Percentiles rank a stretch among this genome's conserved stretches.
Conservation (phyloP, 2,329 filamentous ascomycete genomes). For the Cordyceps pruinosa region DNA sequence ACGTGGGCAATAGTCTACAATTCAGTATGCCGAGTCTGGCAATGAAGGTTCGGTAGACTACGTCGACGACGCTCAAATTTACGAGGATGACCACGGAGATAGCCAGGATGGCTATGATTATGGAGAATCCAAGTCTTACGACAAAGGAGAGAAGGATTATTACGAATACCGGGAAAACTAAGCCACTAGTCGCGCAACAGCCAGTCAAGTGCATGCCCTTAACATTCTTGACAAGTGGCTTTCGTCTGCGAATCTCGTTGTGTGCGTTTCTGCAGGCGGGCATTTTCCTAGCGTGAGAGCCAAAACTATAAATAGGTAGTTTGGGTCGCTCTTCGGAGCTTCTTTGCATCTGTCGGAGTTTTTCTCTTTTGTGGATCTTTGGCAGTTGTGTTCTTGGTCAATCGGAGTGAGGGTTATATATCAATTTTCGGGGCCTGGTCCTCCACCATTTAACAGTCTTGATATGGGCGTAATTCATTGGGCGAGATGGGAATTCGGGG, state of each 20-base stretch:
- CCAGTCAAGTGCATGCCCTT: background rate
- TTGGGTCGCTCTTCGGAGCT: background rate
- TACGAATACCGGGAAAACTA: constrained; percentile 29
- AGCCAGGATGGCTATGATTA: constrained; percentile 33
- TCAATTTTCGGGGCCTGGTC: background rate
- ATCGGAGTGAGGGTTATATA: background rate
- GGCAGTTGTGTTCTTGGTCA: background rate
- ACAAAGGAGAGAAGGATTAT: constrained; percentile 34
- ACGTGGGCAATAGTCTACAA: constrained; percentile 31
- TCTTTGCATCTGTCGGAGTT: constrained; percentile 8
- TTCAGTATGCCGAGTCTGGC: constrained; percentile 40
- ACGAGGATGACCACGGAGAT: constrained; percentile 44
- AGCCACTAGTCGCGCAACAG: background rate
- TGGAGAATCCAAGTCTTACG: constrained; percentile 31
- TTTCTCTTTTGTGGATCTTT: background rate
- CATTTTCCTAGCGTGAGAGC: background rate
- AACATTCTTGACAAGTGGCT: background rate
- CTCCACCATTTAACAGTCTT: background rate
- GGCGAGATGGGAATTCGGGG: background rate
- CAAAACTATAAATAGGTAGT: background rate
- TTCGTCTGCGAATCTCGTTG: background rate
- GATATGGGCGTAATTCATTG: constrained; percentile 3
- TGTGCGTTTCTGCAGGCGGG: background rate
- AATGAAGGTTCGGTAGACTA: constrained; percentile 40
- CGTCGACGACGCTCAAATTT: constrained; percentile 46